Base-by-base conservation (phyloP, 1,139 yeast genomes). In the Ogataea hybrid region DNA sequence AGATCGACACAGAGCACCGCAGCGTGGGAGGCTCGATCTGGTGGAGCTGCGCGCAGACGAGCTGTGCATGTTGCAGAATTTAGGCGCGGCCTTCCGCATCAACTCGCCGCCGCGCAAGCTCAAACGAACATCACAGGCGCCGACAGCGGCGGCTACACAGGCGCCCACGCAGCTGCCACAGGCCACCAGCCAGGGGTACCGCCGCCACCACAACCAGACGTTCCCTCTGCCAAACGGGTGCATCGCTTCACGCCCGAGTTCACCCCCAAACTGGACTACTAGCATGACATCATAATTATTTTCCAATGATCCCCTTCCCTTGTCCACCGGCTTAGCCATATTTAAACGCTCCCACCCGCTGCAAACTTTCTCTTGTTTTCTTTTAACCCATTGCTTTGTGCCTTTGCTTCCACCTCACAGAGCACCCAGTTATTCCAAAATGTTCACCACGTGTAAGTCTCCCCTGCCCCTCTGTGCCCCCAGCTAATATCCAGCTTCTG, bases 251-350 rank as follows among this genome's bases (percentile, higher is more conserved):
- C 32, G 4, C 28, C 36, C 17, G 40, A 32, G 5, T 41, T 41
- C 39, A 41, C 45, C 25, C 49, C 49, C 22, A 46, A 46, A 32
- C 33, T 46, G 18, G 49, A 46, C 32, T 46, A 46, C 28, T 45
- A 37, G 32, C 29, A 14, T 27, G 29, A 12, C 29, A 23, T 23
- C 27, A 23, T 23, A 23, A 5, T 14, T 9, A 6, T 27, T 14
- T 2, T 12, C 10, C 20, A 18, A 18, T 18, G 20, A 18, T n/a
- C 15, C 17, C 40, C 20, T 11, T n/a, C 23, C 12, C 5, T 21
- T 3, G 10, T 20, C 20, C 35, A 23, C 6, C 11, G 11, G 12
- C 27, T 4, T 23, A 18, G 36, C 16, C 25, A 25, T 42, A 42
- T 39, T 42, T 42, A 39, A 39, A 39, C 46, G 46, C 46, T 31